Conservation (phyloP, 345 rosid genomes). For the Eucalyptus polyanthemos region DNA sequence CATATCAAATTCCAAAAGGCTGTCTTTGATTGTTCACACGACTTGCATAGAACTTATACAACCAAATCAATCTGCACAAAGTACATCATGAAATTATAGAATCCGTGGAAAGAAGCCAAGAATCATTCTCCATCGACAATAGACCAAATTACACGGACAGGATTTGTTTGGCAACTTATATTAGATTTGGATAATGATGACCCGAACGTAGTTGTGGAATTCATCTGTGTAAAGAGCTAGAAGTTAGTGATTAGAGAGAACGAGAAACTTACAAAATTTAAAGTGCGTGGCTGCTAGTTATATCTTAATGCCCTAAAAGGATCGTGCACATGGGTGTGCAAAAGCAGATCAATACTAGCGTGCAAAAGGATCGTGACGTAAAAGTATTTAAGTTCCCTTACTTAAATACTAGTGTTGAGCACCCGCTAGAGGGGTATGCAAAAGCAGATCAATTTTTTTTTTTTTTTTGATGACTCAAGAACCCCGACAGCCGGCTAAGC, state of each 20-base stretch:
- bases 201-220: background rate
- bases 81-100: no score
- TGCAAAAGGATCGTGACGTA: no score
- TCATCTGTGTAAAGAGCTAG: background rate
- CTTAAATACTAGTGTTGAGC: background rate
- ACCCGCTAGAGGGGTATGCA: background rate
- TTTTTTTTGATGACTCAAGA: fast-evolving
- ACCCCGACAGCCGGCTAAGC: no score
- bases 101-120: background rate
- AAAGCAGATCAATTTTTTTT: no score
- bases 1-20: background rate
- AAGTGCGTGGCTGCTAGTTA: background rate
- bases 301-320: background rate
- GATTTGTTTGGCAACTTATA: background rate
- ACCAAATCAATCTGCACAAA: no score
- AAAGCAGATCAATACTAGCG: no score
- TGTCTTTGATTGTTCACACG: background rate
- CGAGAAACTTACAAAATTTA: background rate
- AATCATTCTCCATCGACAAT: background rate
- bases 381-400: background rate
- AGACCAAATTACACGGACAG: background rate
- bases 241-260: background rate
- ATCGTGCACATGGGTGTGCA: background rate
- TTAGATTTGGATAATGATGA: background rate
- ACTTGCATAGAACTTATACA: background rate